phyloP scores from a whole-genome alignment of 352 stramenopile genomes.

The Phytophthora colocasiae region DNA sequence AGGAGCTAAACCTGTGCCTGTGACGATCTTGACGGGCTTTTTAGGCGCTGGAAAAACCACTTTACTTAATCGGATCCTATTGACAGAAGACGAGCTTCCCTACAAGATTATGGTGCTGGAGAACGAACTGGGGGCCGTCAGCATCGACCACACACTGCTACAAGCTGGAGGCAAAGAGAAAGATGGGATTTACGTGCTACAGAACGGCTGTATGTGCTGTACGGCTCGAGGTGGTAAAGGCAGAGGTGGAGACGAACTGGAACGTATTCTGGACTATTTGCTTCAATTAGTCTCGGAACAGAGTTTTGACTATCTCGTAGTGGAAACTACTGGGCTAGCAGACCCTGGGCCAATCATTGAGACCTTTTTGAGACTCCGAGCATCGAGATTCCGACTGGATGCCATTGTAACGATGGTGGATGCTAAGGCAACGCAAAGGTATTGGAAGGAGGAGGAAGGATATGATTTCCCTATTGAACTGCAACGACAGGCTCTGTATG shows the following conservation, averaged over 20 bases:
- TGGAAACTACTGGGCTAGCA: conserved; percentile 97
- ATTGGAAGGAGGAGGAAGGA: conserved; percentile 35
- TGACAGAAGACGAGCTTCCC: conserved; percentile 74
- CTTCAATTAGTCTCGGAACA: conserved; percentile 65
- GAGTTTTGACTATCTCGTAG: conserved; percentile 96
- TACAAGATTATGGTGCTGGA: conserved; percentile 97
- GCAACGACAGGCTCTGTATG: conserved; percentile 71
- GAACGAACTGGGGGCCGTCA: conserved; percentile 75
- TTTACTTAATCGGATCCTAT: conserved; percentile 96
- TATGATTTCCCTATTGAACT: conserved; percentile 68
- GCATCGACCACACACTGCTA: conserved; percentile 73
- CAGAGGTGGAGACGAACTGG: conserved; percentile 80
- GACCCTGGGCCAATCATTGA: conserved; percentile 98
- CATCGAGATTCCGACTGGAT: conserved; percentile 94
- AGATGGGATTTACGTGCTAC: conserved; percentile 96
- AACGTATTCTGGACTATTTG: conserved; percentile 93
- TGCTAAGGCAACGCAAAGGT: conserved; percentile 66
- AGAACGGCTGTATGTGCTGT: conserved; percentile 99
- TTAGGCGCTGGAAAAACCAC: conserved; percentile 97
- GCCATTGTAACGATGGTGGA: conserved; percentile 97
- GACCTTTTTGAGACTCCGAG: conserved; percentile 94
- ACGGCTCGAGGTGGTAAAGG: conserved; percentile 92
- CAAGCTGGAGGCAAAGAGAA: conserved; percentile 39
- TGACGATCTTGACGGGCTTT: conserved; percentile 96
- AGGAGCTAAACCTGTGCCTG: conserved; percentile 50